Evolutionary conservation across 768 basidiomycete species (phyloP), one percentile per base, ranked within the genome.

Genomic region (Amanita pallidorosea): DNA sequence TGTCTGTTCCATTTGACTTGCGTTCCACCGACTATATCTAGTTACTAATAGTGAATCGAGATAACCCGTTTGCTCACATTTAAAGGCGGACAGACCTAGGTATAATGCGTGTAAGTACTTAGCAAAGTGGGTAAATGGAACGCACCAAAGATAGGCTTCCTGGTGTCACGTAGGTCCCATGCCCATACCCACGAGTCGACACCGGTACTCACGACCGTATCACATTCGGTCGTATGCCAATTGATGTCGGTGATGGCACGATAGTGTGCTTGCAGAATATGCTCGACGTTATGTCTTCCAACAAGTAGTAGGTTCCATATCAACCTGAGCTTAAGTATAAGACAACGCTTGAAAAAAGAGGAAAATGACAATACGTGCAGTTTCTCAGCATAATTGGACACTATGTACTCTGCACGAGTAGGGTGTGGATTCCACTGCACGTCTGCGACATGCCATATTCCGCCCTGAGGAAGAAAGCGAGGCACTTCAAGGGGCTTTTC

Each of bases 161-260:
- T 69, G 2, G 77, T 70, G 17, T 72, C 73, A 38, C 90, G 73
- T 20, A 99, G 60, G 64, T 98, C 96, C 94, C 95, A 99, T 12
- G 83, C 81, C 83, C 90, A 88, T 17, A 97, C 65, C 82, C 94
- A 96, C 0, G 93, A 85, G 61, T 99, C 96, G 46, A 99, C 86
- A 0, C 89, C 86, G 0, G 86, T 91, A 43, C 93, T 95, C 2
- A 87, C 85, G 15, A 98, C 87, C 11, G 82, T 71, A 52, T 96
- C 82, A 4, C 87, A 85, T 58, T 93, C 84, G 4, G 77, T 76
- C 0, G 85, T 85, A 59, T 92, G 89, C 95, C 95, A 99, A 61
- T 99, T 98, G 61, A 98, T 90, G 61, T 99, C 96, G 3, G 96
- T 97, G 49, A 99, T 93, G 4, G 93, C 92, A 41, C 95, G 83